Evolutionary conservation across 306 rosid genomes (phyloP).

Genomic region (Gastrolobium bilobum): DNA sequence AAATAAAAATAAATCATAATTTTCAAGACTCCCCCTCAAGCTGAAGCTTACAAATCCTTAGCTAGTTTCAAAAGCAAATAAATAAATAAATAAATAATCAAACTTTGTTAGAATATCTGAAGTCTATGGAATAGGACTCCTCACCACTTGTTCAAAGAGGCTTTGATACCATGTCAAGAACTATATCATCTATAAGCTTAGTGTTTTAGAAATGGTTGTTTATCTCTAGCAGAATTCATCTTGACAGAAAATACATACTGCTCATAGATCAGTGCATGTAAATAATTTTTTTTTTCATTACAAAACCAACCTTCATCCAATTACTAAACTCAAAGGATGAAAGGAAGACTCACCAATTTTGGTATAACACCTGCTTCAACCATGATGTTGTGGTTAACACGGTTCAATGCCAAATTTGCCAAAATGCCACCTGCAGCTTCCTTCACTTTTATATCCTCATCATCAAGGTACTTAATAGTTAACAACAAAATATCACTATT

Average conservation of each 20-base stretch:
- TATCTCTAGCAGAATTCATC: constrained; percentile 29
- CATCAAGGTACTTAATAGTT: constrained; percentile 74
- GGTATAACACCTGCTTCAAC: constrained; percentile 91
- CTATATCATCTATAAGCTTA: constrained; percentile 32
- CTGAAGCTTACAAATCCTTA: not conserved
- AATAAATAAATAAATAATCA: too few species aligned
- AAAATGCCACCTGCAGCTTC: constrained; percentile 90
- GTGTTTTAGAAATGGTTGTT: not conserved
- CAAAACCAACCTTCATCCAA: constrained; percentile 27
- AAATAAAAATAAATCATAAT: not conserved
- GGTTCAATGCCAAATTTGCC: constrained; percentile 80
- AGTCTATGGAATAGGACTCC: not conserved
- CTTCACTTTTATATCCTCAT: constrained; percentile 75
- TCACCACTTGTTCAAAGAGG: constrained; percentile 18
- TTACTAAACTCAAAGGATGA: constrained; percentile 43
- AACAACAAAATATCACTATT: constrained; percentile 64
- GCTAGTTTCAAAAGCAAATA: too few species aligned
- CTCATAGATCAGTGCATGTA: constrained; percentile 39
- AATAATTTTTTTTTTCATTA: not conserved
- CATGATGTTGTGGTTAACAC: constrained; percentile 67
- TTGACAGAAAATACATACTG: constrained; percentile 31
- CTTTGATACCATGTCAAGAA: not conserved
- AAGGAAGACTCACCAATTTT: constrained; percentile 73
- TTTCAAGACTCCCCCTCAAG: not conserved
- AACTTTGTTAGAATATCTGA: too few species aligned